Evolutionary conservation across 768 basidiomycete genomes (phyloP).

Genomic region (Tricholoma terreum): DNA sequence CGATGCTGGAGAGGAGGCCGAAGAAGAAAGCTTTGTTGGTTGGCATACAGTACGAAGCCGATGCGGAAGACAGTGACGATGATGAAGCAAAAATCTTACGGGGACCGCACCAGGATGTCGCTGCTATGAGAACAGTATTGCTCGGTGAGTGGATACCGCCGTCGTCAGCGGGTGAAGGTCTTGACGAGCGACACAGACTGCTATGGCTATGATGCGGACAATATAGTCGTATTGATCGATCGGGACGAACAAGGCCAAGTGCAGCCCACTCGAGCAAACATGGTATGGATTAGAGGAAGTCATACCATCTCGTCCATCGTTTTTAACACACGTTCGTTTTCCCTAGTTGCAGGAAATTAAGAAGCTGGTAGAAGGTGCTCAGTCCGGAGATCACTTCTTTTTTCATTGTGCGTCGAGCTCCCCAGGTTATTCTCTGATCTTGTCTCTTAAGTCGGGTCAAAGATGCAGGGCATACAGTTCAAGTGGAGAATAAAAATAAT

Average conservation of each 20-base stretch:
- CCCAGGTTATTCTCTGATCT: not conserved
- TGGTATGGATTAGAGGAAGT: slow-evolving; percentile 31
- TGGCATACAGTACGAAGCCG: slow-evolving; percentile 30
- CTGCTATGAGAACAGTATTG: slow-evolving; percentile 30
- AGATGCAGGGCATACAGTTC: slow-evolving; percentile 51
- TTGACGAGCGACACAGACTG: slow-evolving; percentile 23
- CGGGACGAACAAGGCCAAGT: slow-evolving; percentile 23
- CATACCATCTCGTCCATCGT: not conserved
- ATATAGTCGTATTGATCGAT: slow-evolving; percentile 47
- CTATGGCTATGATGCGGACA: slow-evolving; percentile 35
- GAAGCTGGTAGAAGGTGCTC: slow-evolving; percentile 40
- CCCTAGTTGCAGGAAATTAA: slow-evolving; percentile 40
- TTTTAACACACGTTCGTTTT: not conserved
- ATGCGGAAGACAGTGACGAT: slow-evolving; percentile 12
- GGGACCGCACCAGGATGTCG: slow-evolving; percentile 39
- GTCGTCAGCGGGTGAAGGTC: not conserved
- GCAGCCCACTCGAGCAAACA: slow-evolving; percentile 42
- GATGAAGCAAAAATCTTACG: slow-evolving; percentile 16
- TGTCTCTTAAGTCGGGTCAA: not conserved
- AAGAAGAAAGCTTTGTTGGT: slow-evolving; percentile 35
- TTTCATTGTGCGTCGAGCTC: slow-evolving; percentile 47
- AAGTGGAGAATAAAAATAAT: slow-evolving; percentile 39
- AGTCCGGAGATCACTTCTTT: slow-evolving; percentile 49
- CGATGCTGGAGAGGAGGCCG: slow-evolving; percentile 1
- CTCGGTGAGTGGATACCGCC: slow-evolving; percentile 27